Conservation (phyloP, 768 basidiomycete species). For the Phylloporus rhodoxanthus region DNA sequence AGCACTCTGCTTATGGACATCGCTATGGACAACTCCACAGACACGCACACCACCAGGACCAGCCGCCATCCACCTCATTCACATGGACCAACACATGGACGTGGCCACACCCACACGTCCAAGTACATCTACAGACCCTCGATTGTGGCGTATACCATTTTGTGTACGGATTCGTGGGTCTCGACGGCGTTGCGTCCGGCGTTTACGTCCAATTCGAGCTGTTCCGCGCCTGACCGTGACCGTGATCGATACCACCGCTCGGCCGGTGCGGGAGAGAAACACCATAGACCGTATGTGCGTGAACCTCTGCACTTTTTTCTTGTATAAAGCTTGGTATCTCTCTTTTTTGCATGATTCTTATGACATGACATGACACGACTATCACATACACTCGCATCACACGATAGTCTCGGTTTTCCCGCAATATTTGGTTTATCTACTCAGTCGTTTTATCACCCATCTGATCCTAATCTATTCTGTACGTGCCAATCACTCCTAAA, state of each 20-base stretch:
- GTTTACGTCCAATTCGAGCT: conserved; percentile 24
- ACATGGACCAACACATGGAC: not conserved
- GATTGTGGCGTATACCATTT: conserved; percentile 29
- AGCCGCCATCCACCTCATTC: conserved; percentile 7
- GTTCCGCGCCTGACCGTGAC: conserved; percentile 13
- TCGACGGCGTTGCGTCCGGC: conserved; percentile 31
- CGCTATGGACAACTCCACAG: conserved; percentile 9
- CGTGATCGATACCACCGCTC: conserved; percentile 15
- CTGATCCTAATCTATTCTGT: not conserved
- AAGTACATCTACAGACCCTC: conserved; percentile 28
- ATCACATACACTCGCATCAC: not conserved
- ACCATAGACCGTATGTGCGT: conserved; percentile 1
- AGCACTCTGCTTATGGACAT: not conserved
- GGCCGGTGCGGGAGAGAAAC: conserved; percentile 12
- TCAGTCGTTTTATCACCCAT: not conserved
- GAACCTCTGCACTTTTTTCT: not conserved
- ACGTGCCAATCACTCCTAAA: not conserved
- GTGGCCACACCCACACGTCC: not conserved
- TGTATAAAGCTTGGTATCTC: not conserved
- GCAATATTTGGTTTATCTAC: not conserved
- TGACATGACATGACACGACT: not conserved
- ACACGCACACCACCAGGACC: conserved; percentile 13
- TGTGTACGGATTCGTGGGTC: conserved; percentile 30
- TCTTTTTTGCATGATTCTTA: not conserved
- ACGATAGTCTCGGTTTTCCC: not conserved